Base-by-base conservation (phyloP, 345 rosid genomes). In the Eucalyptus pauciflora region DNA sequence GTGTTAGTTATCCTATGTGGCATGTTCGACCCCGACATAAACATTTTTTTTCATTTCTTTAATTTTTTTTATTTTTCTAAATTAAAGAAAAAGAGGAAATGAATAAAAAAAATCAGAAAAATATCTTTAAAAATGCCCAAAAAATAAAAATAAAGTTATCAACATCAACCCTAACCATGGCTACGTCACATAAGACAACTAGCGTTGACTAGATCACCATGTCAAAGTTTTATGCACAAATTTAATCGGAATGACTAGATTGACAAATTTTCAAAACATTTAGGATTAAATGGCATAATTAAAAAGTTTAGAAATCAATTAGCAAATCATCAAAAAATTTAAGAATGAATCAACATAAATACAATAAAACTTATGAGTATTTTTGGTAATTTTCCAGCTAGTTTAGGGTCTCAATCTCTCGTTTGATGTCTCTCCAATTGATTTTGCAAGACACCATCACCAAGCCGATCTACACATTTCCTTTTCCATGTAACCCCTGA, bases 21-120 rank as follows among this genome's bases (percentile, higher is more conserved):
- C 6, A 56, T 8, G 29, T 8, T 24, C 0, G 0, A 24, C 13
- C 24, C 0, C 4, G 0, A 56, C 0, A 52, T 52, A 56, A 56
- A 9, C 3, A 22, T 4, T 10, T 1, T 24, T 56, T 56, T 56
- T 13, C 6, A 1, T 56, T 56, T 56, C 29, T 56, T 56, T 9
- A 2, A 56, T 24, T 56, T 56, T 56, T 52, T 52, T 54, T 18
- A 6, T 18, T 24, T 22, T 56, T 56, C 29, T 56, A 56, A 56
- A 24, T 22, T 24, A 56, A 56, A 56, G 12, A 56, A 56, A 20
- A 56, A 4, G 29, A 22, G 6, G 5, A 22, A 17, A 0, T 22
- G 29, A 56, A 22, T 6, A 56, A 9, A 22, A 49, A 56, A 56
- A 56, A 4, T 56, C 13, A 56, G 62, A 56, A 56, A 56, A 8